phyloP scores from a whole-genome alignment of 2,329 filamentous ascomycete genomes.

The Apiospora pterosperma region DNA sequence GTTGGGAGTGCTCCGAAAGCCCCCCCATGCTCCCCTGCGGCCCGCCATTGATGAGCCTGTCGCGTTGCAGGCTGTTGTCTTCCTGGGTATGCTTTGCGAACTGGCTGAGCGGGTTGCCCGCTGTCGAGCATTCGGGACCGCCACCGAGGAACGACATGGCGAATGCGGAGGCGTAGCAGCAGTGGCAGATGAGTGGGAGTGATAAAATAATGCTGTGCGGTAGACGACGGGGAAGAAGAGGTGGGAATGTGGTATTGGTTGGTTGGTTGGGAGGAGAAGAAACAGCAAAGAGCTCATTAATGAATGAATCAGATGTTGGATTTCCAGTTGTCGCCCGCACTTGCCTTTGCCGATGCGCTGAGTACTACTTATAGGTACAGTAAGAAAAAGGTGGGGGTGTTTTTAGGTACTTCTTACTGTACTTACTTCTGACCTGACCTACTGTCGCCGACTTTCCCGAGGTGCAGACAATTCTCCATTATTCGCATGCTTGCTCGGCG shows the following conservation, averaged over 20 bases:
- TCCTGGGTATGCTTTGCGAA: conserved; percentile 96
- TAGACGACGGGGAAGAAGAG: background rate
- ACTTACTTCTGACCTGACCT: too few species aligned
- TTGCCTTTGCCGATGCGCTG: background rate
- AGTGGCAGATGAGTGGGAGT: background rate
- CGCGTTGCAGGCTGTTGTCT: conserved; percentile 91
- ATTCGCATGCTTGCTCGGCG: too few species aligned
- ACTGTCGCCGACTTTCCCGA: too few species aligned
- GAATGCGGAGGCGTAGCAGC: conserved; percentile 11
- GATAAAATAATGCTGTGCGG: background rate
- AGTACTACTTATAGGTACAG: background rate
- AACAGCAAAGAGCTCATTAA: background rate
- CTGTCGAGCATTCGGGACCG: conserved; percentile 86
- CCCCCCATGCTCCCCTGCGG: conserved; percentile 68
- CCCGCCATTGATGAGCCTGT: conserved; percentile 75
- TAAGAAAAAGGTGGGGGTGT: too few species aligned
- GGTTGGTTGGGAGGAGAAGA: background rate
- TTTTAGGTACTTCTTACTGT: too few species aligned
- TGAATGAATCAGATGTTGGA: background rate
- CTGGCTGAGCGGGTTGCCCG: conserved; percentile 92
- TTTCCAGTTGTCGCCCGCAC: background rate
- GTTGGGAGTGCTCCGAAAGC: conserved; percentile 71
- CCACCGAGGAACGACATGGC: conserved; percentile 94
- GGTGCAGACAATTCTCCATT: too few species aligned
- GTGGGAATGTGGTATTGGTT: background rate